These are phyloP conservation scores for Ophiostoma himal-ulmi DNA, from an alignment of 2,329 filamentous ascomycete species.

Conservation along the genomic window DNA sequence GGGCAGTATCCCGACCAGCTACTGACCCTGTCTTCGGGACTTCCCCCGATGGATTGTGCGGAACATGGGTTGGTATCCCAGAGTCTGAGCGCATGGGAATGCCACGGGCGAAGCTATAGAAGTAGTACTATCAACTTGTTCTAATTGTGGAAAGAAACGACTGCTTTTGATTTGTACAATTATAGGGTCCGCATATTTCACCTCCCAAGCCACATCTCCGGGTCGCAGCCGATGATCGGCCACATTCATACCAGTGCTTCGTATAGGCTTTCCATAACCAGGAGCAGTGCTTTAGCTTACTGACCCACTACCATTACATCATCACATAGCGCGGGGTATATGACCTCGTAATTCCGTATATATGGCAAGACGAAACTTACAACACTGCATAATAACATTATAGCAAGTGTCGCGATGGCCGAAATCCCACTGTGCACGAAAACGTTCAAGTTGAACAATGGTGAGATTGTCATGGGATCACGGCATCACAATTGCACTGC, in stretches of 20 bases:
- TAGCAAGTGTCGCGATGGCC: not conserved
- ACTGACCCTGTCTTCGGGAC: not conserved
- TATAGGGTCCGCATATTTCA: not conserved
- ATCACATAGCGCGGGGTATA: not conserved
- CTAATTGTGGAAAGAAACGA: not conserved
- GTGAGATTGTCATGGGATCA: not conserved
- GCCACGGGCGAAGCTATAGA: not conserved
- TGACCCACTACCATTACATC: not conserved
- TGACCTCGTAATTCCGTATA: not conserved
- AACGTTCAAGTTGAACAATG: slow-evolving; percentile 3
- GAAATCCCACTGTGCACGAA: not conserved
- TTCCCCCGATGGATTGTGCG: not conserved
- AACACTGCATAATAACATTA: not conserved
- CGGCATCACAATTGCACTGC: not conserved
- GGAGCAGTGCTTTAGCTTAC: not conserved
- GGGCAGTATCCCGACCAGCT: not conserved
- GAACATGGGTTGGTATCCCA: not conserved
- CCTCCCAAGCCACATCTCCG: not conserved
- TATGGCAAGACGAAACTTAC: not conserved
- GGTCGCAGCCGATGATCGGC: not conserved
- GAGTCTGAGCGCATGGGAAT: not conserved
- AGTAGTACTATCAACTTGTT: not conserved
- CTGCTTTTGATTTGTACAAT: not conserved
- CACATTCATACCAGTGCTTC: not conserved
- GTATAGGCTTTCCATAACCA: not conserved